Conservation (phyloP, 2,329 filamentous ascomycete species). For the Rhynchosporium agropyri region DNA sequence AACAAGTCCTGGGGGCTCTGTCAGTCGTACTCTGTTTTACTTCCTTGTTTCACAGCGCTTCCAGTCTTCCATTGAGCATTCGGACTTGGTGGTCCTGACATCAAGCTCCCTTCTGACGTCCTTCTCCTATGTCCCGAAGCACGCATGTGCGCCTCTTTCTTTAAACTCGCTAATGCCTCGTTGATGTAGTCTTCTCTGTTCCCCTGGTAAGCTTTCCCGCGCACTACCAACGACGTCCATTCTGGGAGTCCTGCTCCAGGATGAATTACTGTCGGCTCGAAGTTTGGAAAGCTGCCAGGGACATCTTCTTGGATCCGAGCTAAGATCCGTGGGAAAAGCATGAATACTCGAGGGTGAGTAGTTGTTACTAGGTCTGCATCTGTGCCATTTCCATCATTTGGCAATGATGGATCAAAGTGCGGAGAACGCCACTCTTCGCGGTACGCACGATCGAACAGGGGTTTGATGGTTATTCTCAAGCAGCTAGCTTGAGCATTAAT, state of each 20-base stretch:
- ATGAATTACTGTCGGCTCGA: conserved; percentile 18
- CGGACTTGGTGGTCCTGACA: conserved; percentile 22
- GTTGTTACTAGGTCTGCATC: conserved; percentile 20
- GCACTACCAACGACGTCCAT: conserved; percentile 24
- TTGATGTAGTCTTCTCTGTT: conserved; percentile 14
- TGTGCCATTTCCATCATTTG: neutral
- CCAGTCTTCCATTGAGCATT: conserved; percentile 17
- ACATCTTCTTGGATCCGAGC: conserved; percentile 13
- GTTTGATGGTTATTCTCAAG: conserved; percentile 20
- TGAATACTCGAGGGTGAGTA: conserved; percentile 26
- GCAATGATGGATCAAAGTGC: conserved; percentile 23
- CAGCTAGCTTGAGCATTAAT: conserved; percentile 22
- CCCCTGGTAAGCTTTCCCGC: conserved; percentile 20
- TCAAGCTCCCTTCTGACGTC: conserved; percentile 16
- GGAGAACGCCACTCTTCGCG: conserved; percentile 27
- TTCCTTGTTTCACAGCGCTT: conserved; percentile 6
- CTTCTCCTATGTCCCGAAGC: conserved; percentile 15
- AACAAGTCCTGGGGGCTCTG: neutral
- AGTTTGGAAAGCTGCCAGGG: conserved; percentile 21
- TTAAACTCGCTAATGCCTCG: conserved; percentile 20
- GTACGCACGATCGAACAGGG: conserved; percentile 17
- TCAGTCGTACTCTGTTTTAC: conserved; percentile 5
- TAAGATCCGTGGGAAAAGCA: conserved; percentile 25
- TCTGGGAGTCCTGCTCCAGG: conserved; percentile 26
- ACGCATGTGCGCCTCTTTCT: conserved; percentile 15